phyloP scores from a whole-genome alignment of 148 eudicot species.

The Diospyros kaki region DNA sequence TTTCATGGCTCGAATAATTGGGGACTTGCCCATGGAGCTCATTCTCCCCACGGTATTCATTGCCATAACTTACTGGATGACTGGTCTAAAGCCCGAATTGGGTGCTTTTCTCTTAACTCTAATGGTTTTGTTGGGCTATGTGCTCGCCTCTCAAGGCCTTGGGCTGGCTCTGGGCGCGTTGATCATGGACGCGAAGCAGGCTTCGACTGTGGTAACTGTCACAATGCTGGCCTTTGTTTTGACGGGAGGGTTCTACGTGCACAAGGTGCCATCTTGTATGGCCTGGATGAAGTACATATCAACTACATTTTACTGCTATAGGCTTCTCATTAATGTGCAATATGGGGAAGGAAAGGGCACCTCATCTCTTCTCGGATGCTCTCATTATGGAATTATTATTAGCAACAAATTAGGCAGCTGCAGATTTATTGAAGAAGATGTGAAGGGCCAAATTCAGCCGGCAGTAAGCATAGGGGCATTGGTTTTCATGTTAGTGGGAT shows the following conservation, averaged over 20 bases:
- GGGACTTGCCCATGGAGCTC: constrained; percentile 91
- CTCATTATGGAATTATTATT: constrained; percentile 7
- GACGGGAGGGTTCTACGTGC: constrained; percentile 91
- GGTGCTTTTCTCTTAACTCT: constrained; percentile 51
- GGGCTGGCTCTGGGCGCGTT: constrained; percentile 81
- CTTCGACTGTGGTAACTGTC: constrained; percentile 75
- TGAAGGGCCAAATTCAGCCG: constrained; percentile 58
- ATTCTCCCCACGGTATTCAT: constrained; percentile 67
- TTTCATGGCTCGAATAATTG: constrained; percentile 80
- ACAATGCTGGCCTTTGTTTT: constrained; percentile 81
- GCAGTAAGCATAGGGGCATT: constrained; percentile 39
- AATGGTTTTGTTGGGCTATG: constrained; percentile 54
- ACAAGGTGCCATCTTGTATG: constrained; percentile 59
- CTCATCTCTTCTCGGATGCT: constrained; percentile 45
- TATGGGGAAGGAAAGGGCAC: constrained; percentile 61
- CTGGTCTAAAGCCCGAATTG: constrained; percentile 53
- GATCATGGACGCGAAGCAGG: constrained; percentile 90
- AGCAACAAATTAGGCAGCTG: constrained; percentile 32
- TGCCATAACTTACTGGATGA: constrained; percentile 74
- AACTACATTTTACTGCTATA: constrained; percentile 54
- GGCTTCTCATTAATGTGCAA: constrained; percentile 71
- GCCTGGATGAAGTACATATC: constrained; percentile 79
- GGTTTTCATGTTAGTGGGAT: constrained; percentile 60
- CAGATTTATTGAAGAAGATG: constrained; percentile 65
- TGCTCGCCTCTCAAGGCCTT: constrained; percentile 81